Base-by-base conservation (phyloP, 192 early-diverging fungal species). In the Coemansia erecta region DNA sequence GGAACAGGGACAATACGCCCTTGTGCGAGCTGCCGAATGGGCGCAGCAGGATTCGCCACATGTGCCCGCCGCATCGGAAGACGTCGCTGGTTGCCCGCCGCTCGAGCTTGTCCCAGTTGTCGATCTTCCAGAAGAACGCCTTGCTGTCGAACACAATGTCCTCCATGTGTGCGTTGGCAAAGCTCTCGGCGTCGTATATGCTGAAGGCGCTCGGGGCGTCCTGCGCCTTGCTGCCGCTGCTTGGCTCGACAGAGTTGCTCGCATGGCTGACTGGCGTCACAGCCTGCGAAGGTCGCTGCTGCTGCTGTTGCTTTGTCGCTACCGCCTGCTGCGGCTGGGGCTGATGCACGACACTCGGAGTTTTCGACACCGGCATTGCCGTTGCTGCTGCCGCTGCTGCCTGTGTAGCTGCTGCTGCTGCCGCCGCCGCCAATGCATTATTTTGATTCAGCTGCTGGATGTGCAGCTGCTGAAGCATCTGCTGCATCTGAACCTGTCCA, bases 1-100 rank as follows among this genome's bases (percentile, higher is more conserved):
- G 72, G 68, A 95, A 99, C 56, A 94, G 81, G 17, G 94, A 92
- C 40, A 94, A 67, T 8, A 74, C 75, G 53, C 97, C 92, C 13
- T 58, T 68, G 56, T 81, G 81, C 45, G 85, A 86, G 80, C 95
- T 97, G 24, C 97, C 95, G 31, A 80, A 85, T 31, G 95, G 94
- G 67, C 95, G 96, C 37, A 98, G 67, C 5, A 98, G 77, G 7
- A 98, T 82, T 58, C 90, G 83, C 96, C 96, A 81, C 18, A 60
- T 59, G 41, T 77, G 73, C 24, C 80, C 80, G 40, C 73, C 80
- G 40, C 70, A 66, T 50, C 64, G 49, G 52, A 81, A 81, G 37
- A 73, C 60, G n/a, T 74, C 70, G 63, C 76, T 66, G 55, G 66
- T 73, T 3, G 70, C 71, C 1, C 80, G 60, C 21, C 66, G 58